Base-by-base conservation (phyloP, 2,329 filamentous ascomycete genomes). In the Monilinia aucupariae region DNA sequence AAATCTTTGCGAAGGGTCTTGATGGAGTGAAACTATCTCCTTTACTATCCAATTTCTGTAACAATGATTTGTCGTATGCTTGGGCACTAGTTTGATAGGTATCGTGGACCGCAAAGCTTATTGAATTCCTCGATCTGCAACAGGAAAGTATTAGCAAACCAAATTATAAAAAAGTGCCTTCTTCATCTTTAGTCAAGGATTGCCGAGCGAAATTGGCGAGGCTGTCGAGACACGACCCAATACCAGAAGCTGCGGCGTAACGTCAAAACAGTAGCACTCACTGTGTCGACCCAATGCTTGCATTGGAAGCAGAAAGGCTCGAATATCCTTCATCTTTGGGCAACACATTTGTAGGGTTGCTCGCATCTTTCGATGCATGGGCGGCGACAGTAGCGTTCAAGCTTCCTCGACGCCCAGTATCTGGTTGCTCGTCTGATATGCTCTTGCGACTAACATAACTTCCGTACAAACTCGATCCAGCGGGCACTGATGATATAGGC, bases 381-480 rank as follows among this genome's bases (percentile, higher is more conserved):
- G 75, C 70, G 78, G 47, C 81, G 56, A 81, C 72, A 55, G 74
- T 76, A 53, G 73, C 67, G 27, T 72, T 75, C 53, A 76, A 76
- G 65, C 75, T 75, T 63, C 74, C 74, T 59, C 77, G 76, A 17
- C 71, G 72, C 25, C 61, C 56, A 59, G 65, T 65, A 7, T 75
- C 72, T 32, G 68, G 66, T 52, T 67, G 68, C 20, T 73, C 69
- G 22, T 71, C 68, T 63, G 64, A 63, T 32, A 63, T 54, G 47
- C 66, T 70, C 55, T 63, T 71, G 60, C 65, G 67, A 32, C 75
- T 39, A 39, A 15, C 70, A 69, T 78, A 77, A 66, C 75, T 76
- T 55, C 79, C 79, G 68, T 78, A 76, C 58, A 82, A 72, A 70
- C 80, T 82, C 51, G 80, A 82, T n/a, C 75, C 74, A 4, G 78